Percentiles rank a stretch among this genome's conserved stretches.
These are phyloP conservation scores for Neurospora terricola DNA, from an alignment of 495 filamentous ascomycete genomes.

Conservation along the genomic window DNA sequence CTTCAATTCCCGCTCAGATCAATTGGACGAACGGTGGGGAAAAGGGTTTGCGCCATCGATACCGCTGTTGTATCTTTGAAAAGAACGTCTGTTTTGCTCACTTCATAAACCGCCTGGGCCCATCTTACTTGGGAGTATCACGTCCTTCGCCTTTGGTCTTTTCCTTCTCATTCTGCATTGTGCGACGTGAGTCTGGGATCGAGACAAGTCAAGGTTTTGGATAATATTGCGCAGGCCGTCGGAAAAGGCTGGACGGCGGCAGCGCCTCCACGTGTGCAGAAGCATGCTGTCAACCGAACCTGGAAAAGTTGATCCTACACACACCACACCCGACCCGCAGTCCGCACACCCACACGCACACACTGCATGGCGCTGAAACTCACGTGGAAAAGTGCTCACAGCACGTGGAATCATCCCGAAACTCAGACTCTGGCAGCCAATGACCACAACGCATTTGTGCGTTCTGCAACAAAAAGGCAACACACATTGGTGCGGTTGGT, in stretches of 20 bases:
- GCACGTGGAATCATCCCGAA: neutral
- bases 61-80: neutral
- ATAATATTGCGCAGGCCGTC: neutral
- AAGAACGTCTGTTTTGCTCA: neutral
- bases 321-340: neutral
- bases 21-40: neutral
- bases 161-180: neutral
- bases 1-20: neutral
- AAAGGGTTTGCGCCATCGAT: neutral
- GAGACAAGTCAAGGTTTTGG: neutral
- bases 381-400: neutral
- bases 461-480: neutral
- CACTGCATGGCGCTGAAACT: neutral
- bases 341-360: neutral
- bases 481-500: neutral
- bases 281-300: neutral
- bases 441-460: neutral
- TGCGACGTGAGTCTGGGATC: neutral
- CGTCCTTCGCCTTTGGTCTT: neutral
- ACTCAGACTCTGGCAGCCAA: neutral
- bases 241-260: neutral
- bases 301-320: neutral
- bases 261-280: neutral
- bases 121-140: neutral
- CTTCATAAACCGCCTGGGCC: neutral